phyloP scores from a whole-genome alignment of 2,329 filamentous ascomycete species.

The Alternaria sp. region DNA sequence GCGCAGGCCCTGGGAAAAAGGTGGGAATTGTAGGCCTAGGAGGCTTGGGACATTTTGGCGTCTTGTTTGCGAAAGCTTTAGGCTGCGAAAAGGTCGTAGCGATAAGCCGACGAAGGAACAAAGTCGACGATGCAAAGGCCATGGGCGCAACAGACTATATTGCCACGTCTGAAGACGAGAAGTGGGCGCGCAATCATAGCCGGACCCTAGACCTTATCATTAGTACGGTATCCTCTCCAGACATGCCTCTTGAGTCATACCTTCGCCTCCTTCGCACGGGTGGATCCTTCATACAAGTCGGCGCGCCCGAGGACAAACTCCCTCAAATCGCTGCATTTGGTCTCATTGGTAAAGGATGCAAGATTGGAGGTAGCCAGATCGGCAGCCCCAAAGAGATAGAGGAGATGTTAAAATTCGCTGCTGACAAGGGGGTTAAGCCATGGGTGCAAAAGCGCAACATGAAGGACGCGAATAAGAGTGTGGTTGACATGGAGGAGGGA shows the following conservation, averaged over 20 bases:
- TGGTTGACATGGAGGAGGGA: slow-evolving; percentile 66
- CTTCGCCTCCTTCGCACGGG: slow-evolving; percentile 66
- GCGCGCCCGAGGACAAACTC: slow-evolving; percentile 67
- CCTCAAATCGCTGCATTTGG: slow-evolving; percentile 65
- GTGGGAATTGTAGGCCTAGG: slow-evolving; percentile 78
- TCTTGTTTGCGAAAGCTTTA: slow-evolving; percentile 75
- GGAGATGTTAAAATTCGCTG: slow-evolving; percentile 69
- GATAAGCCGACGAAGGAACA: slow-evolving; percentile 67
- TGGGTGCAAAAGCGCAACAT: slow-evolving; percentile 70
- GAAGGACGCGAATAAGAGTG: slow-evolving; percentile 62
- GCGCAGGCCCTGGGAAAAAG: slow-evolving; percentile 72
- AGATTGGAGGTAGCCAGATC: slow-evolving; percentile 56
- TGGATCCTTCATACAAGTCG: slow-evolving; percentile 72
- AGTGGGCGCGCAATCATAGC: slow-evolving; percentile 68
- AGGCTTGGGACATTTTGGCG: slow-evolving; percentile 75
- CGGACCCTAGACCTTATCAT: slow-evolving; percentile 67
- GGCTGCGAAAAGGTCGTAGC: slow-evolving; percentile 73
- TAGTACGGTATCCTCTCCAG: slow-evolving; percentile 63
- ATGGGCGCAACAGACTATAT: slow-evolving; percentile 74
- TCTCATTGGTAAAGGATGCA: slow-evolving; percentile 65
- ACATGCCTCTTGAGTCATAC: slow-evolving; percentile 71
- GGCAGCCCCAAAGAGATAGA: slow-evolving; percentile 66
- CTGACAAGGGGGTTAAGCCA: slow-evolving; percentile 65
- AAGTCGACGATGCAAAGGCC: slow-evolving; percentile 67
- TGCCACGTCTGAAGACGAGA: slow-evolving; percentile 46